Conservation (phyloP, 148 eudicot species). For the Rhododendron kiyosumense region DNA sequence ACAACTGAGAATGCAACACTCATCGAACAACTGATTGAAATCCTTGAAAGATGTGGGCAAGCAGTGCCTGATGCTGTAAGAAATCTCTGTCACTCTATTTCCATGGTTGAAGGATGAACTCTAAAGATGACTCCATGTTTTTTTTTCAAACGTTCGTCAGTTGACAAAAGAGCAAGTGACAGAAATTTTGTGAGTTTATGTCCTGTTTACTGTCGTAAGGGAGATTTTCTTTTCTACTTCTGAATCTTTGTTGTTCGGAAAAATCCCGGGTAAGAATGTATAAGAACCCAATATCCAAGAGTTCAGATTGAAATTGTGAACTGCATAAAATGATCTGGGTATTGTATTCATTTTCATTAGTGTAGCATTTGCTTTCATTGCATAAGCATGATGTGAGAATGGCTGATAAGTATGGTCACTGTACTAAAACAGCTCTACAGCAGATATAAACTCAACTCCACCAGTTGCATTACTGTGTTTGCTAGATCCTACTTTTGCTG, state of each 20-base stretch:
- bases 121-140: background rate
- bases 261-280: background rate
- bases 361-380: background rate
- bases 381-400: background rate
- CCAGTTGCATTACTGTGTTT: background rate
- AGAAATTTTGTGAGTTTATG: background rate
- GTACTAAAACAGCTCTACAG: background rate
- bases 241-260: background rate
- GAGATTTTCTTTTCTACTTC: background rate
- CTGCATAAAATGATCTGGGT: background rate
- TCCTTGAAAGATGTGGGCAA: slow-evolving; percentile 3
- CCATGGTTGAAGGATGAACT: background rate
- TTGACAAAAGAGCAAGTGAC: background rate
- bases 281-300: background rate
- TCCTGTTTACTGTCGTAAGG: background rate
- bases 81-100: background rate
- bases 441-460: background rate
- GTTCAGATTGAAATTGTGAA: background rate
- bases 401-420: background rate
- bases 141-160: background rate
- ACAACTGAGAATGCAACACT: background rate
- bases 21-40: background rate
- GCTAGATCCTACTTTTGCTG: background rate
- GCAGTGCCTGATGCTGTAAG: slow-evolving; percentile 12
- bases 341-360: background rate